Evolutionary conservation across 768 basidiomycete genomes (phyloP).

Genomic region (Dictyophora rubrovolvata): DNA sequence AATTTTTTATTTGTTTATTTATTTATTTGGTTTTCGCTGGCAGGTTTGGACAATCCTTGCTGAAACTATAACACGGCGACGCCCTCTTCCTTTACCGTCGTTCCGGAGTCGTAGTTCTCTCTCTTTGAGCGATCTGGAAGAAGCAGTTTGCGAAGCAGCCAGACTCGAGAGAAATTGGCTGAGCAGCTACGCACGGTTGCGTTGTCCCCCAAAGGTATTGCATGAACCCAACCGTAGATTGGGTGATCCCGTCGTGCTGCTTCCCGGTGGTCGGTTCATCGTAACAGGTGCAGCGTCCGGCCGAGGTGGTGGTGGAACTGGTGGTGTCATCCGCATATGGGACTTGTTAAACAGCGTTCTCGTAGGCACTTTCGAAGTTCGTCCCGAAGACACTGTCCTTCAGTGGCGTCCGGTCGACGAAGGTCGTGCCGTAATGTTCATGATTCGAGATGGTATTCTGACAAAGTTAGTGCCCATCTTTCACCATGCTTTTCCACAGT

Average conservation of each 20-base stretch:
- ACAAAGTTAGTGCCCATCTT: not conserved
- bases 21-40: not conserved
- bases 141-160: conserved; percentile 3
- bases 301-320: not conserved
- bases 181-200: conserved; percentile 4
- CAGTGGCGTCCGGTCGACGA: conserved; percentile 9
- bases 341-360: conserved; percentile 1
- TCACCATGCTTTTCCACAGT: not conserved
- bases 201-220: conserved; percentile 2
- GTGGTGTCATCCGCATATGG: conserved; percentile 6
- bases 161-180: conserved; percentile 9
- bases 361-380: conserved; percentile 5
- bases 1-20: not conserved
- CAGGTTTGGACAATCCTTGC: conserved; percentile 8
- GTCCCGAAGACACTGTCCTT: conserved; percentile 6
- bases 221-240: conserved; percentile 3
- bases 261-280: conserved; percentile 4
- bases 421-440: conserved; percentile 9
- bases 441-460: conserved; percentile 3
- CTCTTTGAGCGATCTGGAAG: not conserved
- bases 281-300: conserved; percentile 8
- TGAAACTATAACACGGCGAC: conserved; percentile 5
- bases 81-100: conserved; percentile 9
- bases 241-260: conserved; percentile 6
- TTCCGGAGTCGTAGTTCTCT: conserved; percentile 2